Conservation (phyloP, 768 basidiomycete genomes). For the Neoboletus brunneissimus region DNA sequence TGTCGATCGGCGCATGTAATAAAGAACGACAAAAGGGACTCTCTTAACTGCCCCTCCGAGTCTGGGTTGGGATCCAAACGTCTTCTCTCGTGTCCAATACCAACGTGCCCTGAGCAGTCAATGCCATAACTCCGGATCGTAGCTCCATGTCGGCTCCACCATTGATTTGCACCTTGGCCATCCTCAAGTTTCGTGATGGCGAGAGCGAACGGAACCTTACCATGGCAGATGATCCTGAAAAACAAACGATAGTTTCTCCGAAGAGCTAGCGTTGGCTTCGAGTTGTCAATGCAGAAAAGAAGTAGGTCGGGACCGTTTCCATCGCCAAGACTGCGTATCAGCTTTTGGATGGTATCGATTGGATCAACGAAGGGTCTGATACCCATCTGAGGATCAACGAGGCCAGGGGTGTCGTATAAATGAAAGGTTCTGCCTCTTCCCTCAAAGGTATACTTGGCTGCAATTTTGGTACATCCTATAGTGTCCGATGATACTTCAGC, state of each 20-base stretch:
- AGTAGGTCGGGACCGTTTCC: conserved; percentile 29
- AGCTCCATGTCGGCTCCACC: conserved; percentile 33
- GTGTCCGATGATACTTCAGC: conserved; percentile 34
- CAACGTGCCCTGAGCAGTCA: conserved; percentile 29
- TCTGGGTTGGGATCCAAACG: conserved; percentile 15
- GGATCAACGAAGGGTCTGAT: conserved; percentile 18
- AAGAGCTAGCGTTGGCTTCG: conserved; percentile 24
- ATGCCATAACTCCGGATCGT: conserved; percentile 15
- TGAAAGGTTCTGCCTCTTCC: conserved; percentile 21
- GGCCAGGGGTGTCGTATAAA: conserved; percentile 35
- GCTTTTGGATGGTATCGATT: conserved; percentile 23
- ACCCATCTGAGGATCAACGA: conserved; percentile 27
- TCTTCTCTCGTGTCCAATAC: conserved; percentile 31
- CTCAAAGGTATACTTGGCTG: conserved; percentile 22
- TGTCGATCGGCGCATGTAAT: conserved; percentile 11
- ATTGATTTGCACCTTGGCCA: conserved; percentile 27
- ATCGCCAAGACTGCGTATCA: conserved; percentile 32
- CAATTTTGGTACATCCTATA: conserved; percentile 34
- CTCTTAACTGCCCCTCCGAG: conserved; percentile 26
- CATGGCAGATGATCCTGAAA: conserved; percentile 24
- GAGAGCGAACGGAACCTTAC: conserved; percentile 28
- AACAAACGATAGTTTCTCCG: conserved; percentile 29
- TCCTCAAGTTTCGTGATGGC: conserved; percentile 31
- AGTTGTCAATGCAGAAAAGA: conserved; percentile 32
- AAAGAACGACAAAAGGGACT: conserved; percentile 22